These are phyloP conservation scores for Botrytis elliptica DNA, from an alignment of 2,329 filamentous ascomycete species.

Conservation along the genomic window DNA sequence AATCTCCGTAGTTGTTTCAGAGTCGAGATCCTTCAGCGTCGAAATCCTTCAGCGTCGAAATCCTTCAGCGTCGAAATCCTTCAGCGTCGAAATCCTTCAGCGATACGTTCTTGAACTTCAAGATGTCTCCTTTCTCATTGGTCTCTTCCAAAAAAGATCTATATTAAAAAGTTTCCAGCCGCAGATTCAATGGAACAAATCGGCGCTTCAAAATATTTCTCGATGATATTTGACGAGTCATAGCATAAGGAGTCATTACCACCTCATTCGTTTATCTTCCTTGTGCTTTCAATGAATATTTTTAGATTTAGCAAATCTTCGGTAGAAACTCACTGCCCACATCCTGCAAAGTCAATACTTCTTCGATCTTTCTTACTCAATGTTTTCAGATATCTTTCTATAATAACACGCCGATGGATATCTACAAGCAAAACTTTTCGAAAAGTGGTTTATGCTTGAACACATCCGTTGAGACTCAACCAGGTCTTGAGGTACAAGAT, in stretches of 20 bases:
- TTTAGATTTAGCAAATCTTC: neutral
- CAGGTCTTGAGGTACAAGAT: neutral
- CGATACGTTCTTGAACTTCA: neutral
- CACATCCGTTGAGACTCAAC: neutral
- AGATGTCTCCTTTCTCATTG: neutral
- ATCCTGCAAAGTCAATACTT: neutral
- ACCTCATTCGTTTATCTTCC: neutral
- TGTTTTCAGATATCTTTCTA: neutral
- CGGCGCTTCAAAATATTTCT: neutral
- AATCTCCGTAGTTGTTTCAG: neutral
- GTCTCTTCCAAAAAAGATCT: neutral
- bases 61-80: neutral
- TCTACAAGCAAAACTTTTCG: neutral
- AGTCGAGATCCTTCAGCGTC: neutral
- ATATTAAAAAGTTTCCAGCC: neutral
- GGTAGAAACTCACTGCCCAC: neutral
- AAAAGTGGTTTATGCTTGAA: neutral
- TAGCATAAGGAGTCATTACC: neutral
- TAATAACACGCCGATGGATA: neutral
- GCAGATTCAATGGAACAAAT: neutral
- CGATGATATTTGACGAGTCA: neutral
- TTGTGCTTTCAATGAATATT: neutral
- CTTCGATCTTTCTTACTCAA: neutral
- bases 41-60: neutral
- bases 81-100: neutral